phyloP scores from a whole-genome alignment of 2,329 filamentous ascomycete species.

The Didymella segeticola region DNA sequence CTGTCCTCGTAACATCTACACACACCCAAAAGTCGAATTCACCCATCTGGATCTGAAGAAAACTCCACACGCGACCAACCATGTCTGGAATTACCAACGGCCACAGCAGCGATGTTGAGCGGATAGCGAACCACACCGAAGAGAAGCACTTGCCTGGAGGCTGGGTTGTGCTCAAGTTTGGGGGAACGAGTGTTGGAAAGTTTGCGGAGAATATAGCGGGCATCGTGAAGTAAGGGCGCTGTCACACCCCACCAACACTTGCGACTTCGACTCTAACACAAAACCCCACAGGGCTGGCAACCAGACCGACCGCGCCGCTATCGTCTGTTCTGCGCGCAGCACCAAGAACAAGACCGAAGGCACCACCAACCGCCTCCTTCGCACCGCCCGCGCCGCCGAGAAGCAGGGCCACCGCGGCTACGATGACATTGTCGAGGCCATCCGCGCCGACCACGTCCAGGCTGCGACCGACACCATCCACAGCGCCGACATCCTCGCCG shows the following conservation, averaged over 20 bases:
- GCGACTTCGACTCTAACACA: conserved; percentile 24
- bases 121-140: conserved; percentile 50
- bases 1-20: neutral
- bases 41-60: neutral
- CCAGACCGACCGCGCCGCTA: conserved; percentile 75
- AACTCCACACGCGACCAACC: conserved; percentile 9
- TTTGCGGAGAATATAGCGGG: conserved; percentile 71
- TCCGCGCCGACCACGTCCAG: conserved; percentile 80
- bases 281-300: conserved; percentile 61
- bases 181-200: conserved; percentile 94
- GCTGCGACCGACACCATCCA: conserved; percentile 65
- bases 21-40: neutral
- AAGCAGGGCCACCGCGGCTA: conserved; percentile 61
- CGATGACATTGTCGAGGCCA: conserved; percentile 76
- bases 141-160: conserved; percentile 59
- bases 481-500: conserved; percentile 52
- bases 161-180: conserved; percentile 95
- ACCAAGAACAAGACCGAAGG: conserved; percentile 93
- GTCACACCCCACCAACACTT: neutral
- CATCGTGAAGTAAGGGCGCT: conserved; percentile 63
- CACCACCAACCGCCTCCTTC: conserved; percentile 77
- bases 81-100: conserved; percentile 43
- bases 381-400: conserved; percentile 56
- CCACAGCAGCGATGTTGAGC: conserved; percentile 42
- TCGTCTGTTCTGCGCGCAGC: conserved; percentile 95